A percentile compares a stretch with the other conserved stretches of the same genome.
These are phyloP conservation scores for Leccinum uliginosum DNA, from an alignment of 768 basidiomycete genomes.

Conservation along the genomic window DNA sequence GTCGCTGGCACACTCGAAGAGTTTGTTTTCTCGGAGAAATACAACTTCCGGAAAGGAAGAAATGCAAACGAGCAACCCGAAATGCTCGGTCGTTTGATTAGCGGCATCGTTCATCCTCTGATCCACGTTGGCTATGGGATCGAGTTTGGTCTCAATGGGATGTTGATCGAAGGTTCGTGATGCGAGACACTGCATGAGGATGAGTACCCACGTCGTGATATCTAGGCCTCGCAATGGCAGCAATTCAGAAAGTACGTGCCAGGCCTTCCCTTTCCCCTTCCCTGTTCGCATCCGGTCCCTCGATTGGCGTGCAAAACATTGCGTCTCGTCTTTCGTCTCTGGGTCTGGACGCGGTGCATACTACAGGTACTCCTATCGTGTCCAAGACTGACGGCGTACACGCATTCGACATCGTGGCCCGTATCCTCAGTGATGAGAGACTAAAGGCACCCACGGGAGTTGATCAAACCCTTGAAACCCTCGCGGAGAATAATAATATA, in stretches of 20 bases:
- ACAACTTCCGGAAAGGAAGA: constrained; percentile 19
- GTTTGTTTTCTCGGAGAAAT: constrained; percentile 30
- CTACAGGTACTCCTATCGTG: background rate
- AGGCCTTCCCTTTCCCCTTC: constrained; percentile 28
- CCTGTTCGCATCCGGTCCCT: constrained; percentile 4
- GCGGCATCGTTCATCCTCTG: constrained; percentile 54
- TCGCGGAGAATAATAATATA: background rate
- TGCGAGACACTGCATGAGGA: background rate
- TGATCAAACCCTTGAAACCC: constrained; percentile 20
- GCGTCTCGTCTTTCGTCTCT: constrained; percentile 4
- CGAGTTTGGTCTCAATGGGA: constrained; percentile 60
- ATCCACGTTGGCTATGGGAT: constrained; percentile 60
- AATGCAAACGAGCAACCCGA: constrained; percentile 33
- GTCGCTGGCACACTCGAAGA: constrained; percentile 17
- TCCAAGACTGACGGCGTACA: constrained; percentile 14
- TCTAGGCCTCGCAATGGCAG: constrained; percentile 23
- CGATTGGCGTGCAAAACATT: constrained; percentile 1
- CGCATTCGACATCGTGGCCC: constrained; percentile 49
- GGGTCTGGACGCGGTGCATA: background rate
- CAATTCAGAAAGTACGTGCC: constrained; percentile 32
- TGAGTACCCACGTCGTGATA: background rate
- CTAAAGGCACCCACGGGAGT: constrained; percentile 18
- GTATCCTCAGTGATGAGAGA: constrained; percentile 45
- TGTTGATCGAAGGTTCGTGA: constrained; percentile 54
- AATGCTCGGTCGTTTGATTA: constrained; percentile 49